phyloP scores from a whole-genome alignment of 2,329 filamentous ascomycete genomes.

The Aspergillus ruber region DNA sequence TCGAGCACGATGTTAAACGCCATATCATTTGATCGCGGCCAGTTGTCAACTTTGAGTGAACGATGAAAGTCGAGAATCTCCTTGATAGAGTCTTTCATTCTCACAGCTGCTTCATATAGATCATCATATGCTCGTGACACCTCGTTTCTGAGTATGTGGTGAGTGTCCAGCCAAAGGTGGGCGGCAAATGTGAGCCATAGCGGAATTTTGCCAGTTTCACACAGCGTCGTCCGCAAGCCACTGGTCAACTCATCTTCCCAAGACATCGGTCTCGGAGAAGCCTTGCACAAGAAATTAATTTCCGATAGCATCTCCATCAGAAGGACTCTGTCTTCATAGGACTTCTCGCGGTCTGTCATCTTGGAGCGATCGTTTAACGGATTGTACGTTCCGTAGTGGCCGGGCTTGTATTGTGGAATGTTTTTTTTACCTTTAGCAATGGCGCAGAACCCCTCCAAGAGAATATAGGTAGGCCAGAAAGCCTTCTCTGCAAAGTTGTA shows the following conservation, averaged over 20 bases:
- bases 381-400: conserved; percentile 11
- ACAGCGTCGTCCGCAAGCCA: conserved; percentile 25
- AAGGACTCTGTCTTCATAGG: conserved; percentile 30
- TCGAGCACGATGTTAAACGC: conserved; percentile 11
- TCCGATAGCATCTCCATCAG: conserved; percentile 31
- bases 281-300: conserved; percentile 9
- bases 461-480: conserved; percentile 9
- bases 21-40: conserved; percentile 24
- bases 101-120: conserved; percentile 1
- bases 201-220: conserved; percentile 22
- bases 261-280: not conserved
- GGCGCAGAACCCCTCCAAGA: conserved; percentile 6
- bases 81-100: conserved; percentile 15
- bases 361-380: conserved; percentile 7
- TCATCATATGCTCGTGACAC: conserved; percentile 7
- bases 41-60: conserved; percentile 21
- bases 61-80: conserved; percentile 26
- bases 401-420: conserved; percentile 9
- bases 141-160: conserved; percentile 24
- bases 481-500: conserved; percentile 10
- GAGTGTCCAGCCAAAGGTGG: conserved; percentile 40
- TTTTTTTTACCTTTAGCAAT: conserved; percentile 1
- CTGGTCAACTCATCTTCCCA: conserved; percentile 35
- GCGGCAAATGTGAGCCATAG: conserved; percentile 36
- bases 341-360: conserved; percentile 25